Percentiles rank a stretch among this genome's conserved stretches.
phyloP scores from a whole-genome alignment of 1,284 basidiomycete genomes.

The Golubevia sp. region DNA sequence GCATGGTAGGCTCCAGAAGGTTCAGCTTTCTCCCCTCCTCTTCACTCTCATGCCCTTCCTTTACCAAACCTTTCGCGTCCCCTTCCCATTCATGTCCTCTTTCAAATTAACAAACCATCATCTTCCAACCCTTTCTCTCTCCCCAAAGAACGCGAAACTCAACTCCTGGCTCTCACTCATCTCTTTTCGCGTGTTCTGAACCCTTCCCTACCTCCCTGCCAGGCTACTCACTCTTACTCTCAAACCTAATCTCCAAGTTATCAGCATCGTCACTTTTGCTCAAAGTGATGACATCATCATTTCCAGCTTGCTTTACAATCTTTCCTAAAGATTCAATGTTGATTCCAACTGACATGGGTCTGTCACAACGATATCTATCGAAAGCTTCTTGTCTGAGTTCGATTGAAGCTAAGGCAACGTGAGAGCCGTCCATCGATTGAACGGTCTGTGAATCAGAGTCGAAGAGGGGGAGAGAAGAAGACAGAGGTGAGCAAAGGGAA shows the following conservation, averaged over 20 bases:
- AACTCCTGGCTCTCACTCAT: no score
- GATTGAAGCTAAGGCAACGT: slow-evolving; percentile 92
- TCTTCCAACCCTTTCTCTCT: no score
- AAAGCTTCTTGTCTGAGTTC: slow-evolving; percentile 65
- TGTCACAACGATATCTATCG: slow-evolving; percentile 81
- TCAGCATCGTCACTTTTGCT: slow-evolving; percentile 92
- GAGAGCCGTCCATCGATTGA: slow-evolving; percentile 99
- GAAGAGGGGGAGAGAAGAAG: no score
- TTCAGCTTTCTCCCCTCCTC: no score
- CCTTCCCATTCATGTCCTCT: no score
- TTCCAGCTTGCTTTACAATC: slow-evolving; percentile 95
- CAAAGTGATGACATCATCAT: slow-evolving; percentile 90
- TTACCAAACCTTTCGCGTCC: no score
- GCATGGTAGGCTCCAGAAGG: no score
- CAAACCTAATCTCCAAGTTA: slow-evolving; percentile 84
- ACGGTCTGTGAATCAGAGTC: slow-evolving; percentile 39
- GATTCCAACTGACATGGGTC: slow-evolving; percentile 76
- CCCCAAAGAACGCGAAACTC: no score
- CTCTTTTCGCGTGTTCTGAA: no score
- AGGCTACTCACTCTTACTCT: slow-evolving; percentile 76
- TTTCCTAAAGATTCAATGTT: slow-evolving; percentile 83
- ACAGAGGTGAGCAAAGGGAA: background rate
- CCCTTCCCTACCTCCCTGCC: no score
- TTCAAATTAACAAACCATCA: no score
- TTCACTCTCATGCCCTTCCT: no score